A percentile compares a stretch with the other conserved stretches of the same genome.
phyloP scores from a whole-genome alignment of 2,329 filamentous ascomycete genomes.

The Cordyceps javanica region DNA sequence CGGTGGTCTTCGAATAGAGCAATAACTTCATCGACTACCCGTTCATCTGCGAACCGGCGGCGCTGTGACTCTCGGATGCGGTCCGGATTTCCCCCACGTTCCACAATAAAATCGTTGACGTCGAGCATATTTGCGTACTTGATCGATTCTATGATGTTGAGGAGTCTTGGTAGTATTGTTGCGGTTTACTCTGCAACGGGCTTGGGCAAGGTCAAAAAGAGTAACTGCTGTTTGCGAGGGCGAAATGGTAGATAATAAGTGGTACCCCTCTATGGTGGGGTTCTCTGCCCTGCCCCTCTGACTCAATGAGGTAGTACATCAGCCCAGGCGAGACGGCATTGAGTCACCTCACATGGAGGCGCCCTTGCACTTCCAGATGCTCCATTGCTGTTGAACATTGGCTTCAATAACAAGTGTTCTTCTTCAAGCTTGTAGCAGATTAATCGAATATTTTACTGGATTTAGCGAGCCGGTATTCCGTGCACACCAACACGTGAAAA shows the following conservation, averaged over 20 bases:
- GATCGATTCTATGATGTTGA: not conserved
- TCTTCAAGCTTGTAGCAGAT: not conserved
- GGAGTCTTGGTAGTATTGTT: not conserved
- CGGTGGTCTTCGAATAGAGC: conserved; percentile 79
- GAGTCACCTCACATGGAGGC: not conserved
- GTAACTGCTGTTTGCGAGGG: not conserved
- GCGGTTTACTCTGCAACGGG: not conserved
- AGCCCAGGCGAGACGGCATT: not conserved
- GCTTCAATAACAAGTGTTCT: not conserved
- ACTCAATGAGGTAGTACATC: conserved; percentile 1
- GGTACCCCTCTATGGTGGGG: conserved; percentile 9
- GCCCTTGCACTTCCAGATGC: not conserved
- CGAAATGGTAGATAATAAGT: not conserved
- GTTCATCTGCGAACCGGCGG: conserved; percentile 71
- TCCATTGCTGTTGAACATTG: not conserved
- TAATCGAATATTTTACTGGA: not conserved
- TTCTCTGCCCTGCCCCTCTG: conserved; percentile 13
- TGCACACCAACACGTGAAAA: not conserved
- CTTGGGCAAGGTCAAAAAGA: not conserved
- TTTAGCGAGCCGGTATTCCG: not conserved
- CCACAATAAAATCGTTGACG: conserved; percentile 70
- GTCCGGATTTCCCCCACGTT: conserved; percentile 87
- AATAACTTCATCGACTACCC: conserved; percentile 87
- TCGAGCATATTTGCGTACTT: conserved; percentile 55
- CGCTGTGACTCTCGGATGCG: conserved; percentile 89